These are phyloP conservation scores for Cutaneotrichosporon spelunceum DNA, from an alignment of 1,284 basidiomycete species.

Conservation along the genomic window DNA sequence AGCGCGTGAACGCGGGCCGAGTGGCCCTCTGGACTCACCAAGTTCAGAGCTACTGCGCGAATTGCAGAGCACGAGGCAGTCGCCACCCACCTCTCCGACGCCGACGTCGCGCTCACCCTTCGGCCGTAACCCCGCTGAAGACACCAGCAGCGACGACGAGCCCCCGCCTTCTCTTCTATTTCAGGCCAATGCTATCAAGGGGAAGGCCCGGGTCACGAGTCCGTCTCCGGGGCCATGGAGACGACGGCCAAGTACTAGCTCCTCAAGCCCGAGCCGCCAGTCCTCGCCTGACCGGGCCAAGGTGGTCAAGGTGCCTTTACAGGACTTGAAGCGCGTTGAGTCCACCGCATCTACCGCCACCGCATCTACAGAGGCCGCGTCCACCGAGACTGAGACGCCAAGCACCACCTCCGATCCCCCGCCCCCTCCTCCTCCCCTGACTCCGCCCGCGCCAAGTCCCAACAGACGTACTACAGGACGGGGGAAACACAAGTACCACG, in stretches of 20 bases:
- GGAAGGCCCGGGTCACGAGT: neutral
- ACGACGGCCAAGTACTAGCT: slow-evolving; percentile 14
- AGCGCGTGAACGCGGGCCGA: neutral
- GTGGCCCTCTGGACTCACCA: slow-evolving; percentile 35
- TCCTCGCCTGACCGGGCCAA: slow-evolving; percentile 3
- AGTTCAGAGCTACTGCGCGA: slow-evolving; percentile 44
- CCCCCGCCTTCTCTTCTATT: slow-evolving; percentile 39
- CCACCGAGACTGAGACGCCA: slow-evolving; percentile 2
- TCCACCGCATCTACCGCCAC: neutral
- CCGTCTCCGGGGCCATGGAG: slow-evolving; percentile 20
- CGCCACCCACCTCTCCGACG: slow-evolving; percentile 19
- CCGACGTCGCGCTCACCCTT: slow-evolving; percentile 23
- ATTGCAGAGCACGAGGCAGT: slow-evolving; percentile 25
- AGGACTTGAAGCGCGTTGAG: neutral
- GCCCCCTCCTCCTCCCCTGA: neutral
- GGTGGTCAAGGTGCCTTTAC: neutral
- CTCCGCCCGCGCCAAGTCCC: slow-evolving; percentile 1
- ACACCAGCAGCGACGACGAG: slow-evolving; percentile 29
- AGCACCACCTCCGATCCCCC: slow-evolving; percentile 9
- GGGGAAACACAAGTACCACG: slow-evolving; percentile 20
- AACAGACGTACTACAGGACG: slow-evolving; percentile 3
- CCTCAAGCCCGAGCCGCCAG: slow-evolving; percentile 10
- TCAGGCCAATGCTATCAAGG: slow-evolving; percentile 16
- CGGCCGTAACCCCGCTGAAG: slow-evolving; percentile 10
- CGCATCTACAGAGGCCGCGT: neutral